A percentile compares a stretch with the other conserved stretches of the same genome.
phyloP scores from a whole-genome alignment of 257 asterid species.

The Mitragyna speciosa region DNA sequence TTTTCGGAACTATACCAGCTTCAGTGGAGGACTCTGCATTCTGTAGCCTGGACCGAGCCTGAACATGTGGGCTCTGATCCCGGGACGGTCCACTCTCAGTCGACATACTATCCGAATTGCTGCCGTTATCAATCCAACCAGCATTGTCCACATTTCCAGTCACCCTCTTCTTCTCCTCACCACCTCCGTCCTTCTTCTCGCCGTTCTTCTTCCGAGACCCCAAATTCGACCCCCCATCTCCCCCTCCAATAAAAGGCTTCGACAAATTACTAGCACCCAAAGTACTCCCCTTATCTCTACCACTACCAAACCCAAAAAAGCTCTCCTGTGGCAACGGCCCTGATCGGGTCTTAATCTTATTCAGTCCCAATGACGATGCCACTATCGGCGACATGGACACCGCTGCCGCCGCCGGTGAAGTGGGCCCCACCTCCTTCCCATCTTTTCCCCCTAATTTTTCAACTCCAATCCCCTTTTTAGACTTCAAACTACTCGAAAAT shows the following conservation, averaged over 20 bases:
- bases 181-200: slow-evolving; percentile 26
- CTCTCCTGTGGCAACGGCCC: slow-evolving; percentile 99
- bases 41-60: slow-evolving; percentile 63
- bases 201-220: slow-evolving; percentile 29
- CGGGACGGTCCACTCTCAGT: slow-evolving; percentile 67
- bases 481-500: slow-evolving; percentile 24
- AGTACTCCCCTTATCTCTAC: slow-evolving; percentile 64
- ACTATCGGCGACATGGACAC: slow-evolving; percentile 75
- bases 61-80: slow-evolving; percentile 78
- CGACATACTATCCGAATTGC: slow-evolving; percentile 64
- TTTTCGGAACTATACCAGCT: slow-evolving; percentile 52
- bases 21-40: slow-evolving; percentile 76
- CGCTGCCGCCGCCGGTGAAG: slow-evolving; percentile 38
- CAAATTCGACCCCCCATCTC: slow-evolving; percentile 32
- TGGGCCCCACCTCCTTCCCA: slow-evolving; percentile 31
- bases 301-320: slow-evolving; percentile 63
- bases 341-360: slow-evolving; percentile 96
- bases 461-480: slow-evolving; percentile 26
- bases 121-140: slow-evolving; percentile 47
- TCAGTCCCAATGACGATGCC: slow-evolving; percentile 93
- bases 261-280: slow-evolving; percentile 87
- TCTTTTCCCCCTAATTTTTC: slow-evolving; percentile 49
- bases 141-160: slow-evolving; percentile 19
- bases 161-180: slow-evolving; percentile 28
- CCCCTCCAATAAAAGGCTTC: slow-evolving; percentile 44